These are phyloP conservation scores for Neltuma alba DNA, from an alignment of 306 rosid species.

Conservation along the genomic window DNA sequence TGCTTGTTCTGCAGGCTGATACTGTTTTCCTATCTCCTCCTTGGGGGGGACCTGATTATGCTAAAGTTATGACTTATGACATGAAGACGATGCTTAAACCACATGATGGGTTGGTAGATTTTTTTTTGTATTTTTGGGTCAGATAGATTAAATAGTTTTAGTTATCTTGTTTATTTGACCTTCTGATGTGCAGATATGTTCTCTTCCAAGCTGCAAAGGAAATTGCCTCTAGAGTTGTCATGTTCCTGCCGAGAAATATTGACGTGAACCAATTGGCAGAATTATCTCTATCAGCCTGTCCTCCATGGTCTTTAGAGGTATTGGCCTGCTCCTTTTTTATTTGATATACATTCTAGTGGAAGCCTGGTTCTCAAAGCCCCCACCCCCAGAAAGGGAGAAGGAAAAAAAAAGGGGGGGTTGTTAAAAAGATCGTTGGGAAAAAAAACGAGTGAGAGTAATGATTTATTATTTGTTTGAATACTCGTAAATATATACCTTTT, in stretches of 20 bases:
- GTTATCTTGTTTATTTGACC: slow-evolving; percentile 24
- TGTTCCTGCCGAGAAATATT: slow-evolving; percentile 92
- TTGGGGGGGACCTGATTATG: slow-evolving; percentile 98
- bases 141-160: background rate
- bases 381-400: background rate
- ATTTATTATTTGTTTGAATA: background rate
- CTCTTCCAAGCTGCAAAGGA: slow-evolving; percentile 73
- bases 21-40: slow-evolving; percentile 92
- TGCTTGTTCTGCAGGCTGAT: slow-evolving; percentile 71
- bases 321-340: slow-evolving; percentile 7
- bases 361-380: background rate
- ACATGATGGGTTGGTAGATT: slow-evolving; percentile 70
- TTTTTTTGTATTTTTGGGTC: background rate
- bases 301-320: slow-evolving; percentile 95
- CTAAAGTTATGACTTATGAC: slow-evolving; percentile 66
- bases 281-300: slow-evolving; percentile 57
- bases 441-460: background rate
- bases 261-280: slow-evolving; percentile 83
- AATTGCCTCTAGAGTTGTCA: slow-evolving; percentile 74
- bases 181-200: slow-evolving; percentile 53
- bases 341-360: slow-evolving; percentile 23
- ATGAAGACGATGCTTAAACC: slow-evolving; percentile 91
- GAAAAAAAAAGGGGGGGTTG: too few species aligned
- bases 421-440: background rate
- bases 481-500: background rate